These are phyloP conservation scores for Parathielavia appendiculata DNA, from an alignment of 495 filamentous ascomycete genomes.

Conservation along the genomic window DNA sequence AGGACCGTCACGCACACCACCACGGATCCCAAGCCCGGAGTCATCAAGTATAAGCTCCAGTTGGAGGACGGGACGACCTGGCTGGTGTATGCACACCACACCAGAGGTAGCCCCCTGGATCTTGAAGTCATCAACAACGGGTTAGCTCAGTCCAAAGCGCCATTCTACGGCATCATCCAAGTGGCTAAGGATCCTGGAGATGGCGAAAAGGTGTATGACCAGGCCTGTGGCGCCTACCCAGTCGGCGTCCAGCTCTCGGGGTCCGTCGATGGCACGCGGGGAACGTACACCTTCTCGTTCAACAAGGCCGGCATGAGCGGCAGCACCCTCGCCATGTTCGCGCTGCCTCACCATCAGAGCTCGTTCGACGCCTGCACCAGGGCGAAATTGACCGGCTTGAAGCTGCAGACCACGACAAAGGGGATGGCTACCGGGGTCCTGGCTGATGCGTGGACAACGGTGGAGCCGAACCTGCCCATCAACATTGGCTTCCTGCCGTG, in stretches of 20 bases:
- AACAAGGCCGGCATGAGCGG: constrained; percentile 56
- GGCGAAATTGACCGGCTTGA: constrained; percentile 51
- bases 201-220: constrained; percentile 68
- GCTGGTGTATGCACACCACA: constrained; percentile 72
- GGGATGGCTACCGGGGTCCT: constrained; percentile 68
- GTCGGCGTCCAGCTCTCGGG: constrained; percentile 58
- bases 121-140: constrained; percentile 45
- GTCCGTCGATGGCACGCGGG: constrained; percentile 50
- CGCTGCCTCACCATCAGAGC: constrained; percentile 77
- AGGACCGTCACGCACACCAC: constrained; percentile 57
- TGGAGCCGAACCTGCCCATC: constrained; percentile 65
- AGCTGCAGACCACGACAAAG: constrained; percentile 80
- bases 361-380: constrained; percentile 62
- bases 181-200: constrained; percentile 62
- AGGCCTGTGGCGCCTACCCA: constrained; percentile 69
- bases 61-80: constrained; percentile 71
- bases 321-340: constrained; percentile 72
- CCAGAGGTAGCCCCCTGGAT: constrained; percentile 39
- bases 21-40: constrained; percentile 50
- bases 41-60: constrained; percentile 71
- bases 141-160: constrained; percentile 37
- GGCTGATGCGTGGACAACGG: constrained; percentile 74
- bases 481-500: constrained; percentile 73
- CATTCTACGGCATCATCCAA: constrained; percentile 68
- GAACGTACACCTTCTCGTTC: constrained; percentile 69